These are phyloP conservation scores for Pseudogymnoascus sp. DNA, from an alignment of 2,329 filamentous ascomycete genomes.

Conservation along the genomic window DNA sequence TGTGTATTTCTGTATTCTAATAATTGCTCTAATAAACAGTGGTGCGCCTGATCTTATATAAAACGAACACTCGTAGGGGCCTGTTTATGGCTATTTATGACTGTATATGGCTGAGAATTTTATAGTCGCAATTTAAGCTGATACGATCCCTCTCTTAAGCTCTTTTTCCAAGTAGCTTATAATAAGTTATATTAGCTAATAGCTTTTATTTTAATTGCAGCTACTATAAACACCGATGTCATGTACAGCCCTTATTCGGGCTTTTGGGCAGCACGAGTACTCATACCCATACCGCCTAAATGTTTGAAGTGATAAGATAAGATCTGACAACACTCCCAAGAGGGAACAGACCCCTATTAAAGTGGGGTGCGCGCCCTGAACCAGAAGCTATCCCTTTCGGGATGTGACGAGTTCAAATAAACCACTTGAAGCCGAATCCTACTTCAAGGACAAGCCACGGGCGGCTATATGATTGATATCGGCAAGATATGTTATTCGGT, in stretches of 20 bases:
- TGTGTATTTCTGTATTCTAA: too few relatives aligned
- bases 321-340: slow-evolving; percentile 9
- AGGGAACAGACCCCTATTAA: slow-evolving; percentile 9
- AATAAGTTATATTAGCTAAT: neutral
- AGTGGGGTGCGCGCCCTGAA: neutral
- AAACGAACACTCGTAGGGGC: too few relatives aligned
- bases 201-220: neutral
- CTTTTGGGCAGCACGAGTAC: neutral
- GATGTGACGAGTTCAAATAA: neutral
- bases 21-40: too few relatives aligned
- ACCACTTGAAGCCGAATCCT: neutral
- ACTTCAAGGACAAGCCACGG: neutral
- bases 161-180: neutral
- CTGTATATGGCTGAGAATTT: too few relatives aligned
- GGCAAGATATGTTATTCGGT: neutral
- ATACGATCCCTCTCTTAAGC: neutral
- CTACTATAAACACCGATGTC: neutral
- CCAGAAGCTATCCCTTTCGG: neutral
- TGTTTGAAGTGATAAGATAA: slow-evolving; percentile 10
- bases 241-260: too few relatives aligned
- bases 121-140: too few relatives aligned
- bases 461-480: neutral
- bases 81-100: too few relatives aligned
- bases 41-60: too few relatives aligned
- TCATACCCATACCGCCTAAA: neutral